phyloP scores from a whole-genome alignment of 805 yeast genomes.

The Allodekkera sacchari region DNA sequence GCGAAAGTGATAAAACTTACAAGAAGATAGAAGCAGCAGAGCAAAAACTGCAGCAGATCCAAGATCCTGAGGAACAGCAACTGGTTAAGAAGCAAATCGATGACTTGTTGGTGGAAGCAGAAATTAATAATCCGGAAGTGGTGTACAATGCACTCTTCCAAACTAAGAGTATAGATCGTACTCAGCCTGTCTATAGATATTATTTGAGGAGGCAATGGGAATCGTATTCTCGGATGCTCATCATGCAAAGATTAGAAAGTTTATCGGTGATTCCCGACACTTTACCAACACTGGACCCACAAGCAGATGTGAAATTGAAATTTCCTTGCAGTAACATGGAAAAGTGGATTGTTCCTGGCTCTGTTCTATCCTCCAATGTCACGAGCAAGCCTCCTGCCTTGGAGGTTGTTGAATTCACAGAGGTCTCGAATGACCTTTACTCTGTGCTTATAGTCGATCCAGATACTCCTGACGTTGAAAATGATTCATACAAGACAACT shows the following conservation, averaged over 20 bases:
- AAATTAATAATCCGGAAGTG: conserved; percentile 78
- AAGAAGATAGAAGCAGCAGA: conserved; percentile 29
- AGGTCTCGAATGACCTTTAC: conserved; percentile 46
- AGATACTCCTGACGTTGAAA: conserved; percentile 72
- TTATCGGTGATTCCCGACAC: conserved; percentile 88
- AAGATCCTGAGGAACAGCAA: conserved; percentile 13
- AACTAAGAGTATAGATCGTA: conserved; percentile 48
- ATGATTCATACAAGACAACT: conserved; percentile 61
- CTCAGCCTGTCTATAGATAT: conserved; percentile 73
- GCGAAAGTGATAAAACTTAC: conserved; percentile 37
- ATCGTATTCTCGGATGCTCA: conserved; percentile 56
- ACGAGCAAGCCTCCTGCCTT: conserved; percentile 73
- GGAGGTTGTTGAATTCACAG: conserved; percentile 63
- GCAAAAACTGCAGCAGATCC: conserved; percentile 16
- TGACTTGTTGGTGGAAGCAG: conserved; percentile 48
- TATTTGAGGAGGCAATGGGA: conserved; percentile 68
- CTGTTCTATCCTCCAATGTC: conserved; percentile 59
- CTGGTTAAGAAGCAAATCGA: conserved; percentile 15
- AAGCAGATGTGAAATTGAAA: conserved; percentile 63
- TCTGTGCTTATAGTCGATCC: conserved; percentile 83
- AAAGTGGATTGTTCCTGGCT: conserved; percentile 76
- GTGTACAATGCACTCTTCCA: conserved; percentile 50
- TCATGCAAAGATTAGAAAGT: conserved; percentile 89
- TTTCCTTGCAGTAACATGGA: conserved; percentile 61
- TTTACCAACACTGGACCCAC: conserved; percentile 78